Conservation (phyloP, 1,284 basidiomycete genomes). For the Sanghuangporus baumii region DNA sequence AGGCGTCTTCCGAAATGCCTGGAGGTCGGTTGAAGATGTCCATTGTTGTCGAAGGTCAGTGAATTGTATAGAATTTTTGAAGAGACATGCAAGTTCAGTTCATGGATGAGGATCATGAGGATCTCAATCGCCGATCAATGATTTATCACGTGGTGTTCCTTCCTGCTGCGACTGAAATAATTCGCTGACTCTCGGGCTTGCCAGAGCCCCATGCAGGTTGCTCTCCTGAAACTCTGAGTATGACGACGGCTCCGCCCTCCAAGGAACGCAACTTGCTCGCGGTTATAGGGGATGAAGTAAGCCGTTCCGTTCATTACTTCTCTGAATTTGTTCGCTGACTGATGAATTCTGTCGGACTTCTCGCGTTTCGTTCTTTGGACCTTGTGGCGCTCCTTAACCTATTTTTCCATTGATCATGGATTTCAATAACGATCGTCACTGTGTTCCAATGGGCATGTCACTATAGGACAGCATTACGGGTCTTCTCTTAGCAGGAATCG, state of each 20-base stretch:
- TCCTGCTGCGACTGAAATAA: neutral
- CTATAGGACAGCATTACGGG: slow-evolving; percentile 91
- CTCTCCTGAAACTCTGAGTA: neutral
- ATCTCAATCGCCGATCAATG: neutral
- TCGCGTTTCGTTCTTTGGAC: neutral
- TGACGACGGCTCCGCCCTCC: slow-evolving; percentile 38
- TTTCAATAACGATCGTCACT: neutral
- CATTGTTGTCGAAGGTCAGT: slow-evolving; percentile 19
- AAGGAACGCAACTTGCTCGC: slow-evolving; percentile 87
- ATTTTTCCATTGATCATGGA: neutral
- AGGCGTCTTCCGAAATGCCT: slow-evolving; percentile 78
- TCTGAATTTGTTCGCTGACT: neutral
- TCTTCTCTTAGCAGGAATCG: slow-evolving; percentile 86
- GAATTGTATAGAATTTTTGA: too few relatives aligned
- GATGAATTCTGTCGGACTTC: neutral
- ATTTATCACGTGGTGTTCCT: neutral
- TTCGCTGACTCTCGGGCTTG: neutral
- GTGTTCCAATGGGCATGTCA: too few relatives aligned
- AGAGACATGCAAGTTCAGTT: neutral
- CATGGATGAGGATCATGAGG: too few relatives aligned
- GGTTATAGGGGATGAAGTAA: slow-evolving; percentile 92
- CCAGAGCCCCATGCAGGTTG: too few relatives aligned
- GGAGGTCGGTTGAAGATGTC: slow-evolving; percentile 67
- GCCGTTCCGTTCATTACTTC: slow-evolving; percentile 19
- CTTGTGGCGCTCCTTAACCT: neutral